Percentiles rank a stretch among this genome's conserved stretches.
These are phyloP conservation scores for Talaromyces nanjingensis DNA, from an alignment of 495 filamentous ascomycete species.

Conservation along the genomic window DNA sequence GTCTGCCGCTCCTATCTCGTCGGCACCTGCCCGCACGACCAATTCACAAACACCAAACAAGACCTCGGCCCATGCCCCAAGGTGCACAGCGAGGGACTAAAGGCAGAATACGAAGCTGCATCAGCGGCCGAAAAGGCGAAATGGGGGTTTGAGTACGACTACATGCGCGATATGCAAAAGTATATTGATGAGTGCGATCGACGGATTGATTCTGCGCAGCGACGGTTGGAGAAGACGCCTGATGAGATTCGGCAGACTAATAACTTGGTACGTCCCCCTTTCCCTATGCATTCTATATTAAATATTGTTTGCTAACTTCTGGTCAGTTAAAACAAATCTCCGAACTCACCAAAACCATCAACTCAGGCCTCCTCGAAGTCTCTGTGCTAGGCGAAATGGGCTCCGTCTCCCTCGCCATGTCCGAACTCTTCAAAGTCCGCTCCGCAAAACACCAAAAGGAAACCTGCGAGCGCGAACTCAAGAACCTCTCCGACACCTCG, in stretches of 20 bases:
- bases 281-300: background rate
- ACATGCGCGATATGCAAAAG: conserved; percentile 88
- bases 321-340: conserved; percentile 73
- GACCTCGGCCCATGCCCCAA: conserved; percentile 89
- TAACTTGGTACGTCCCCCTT: conserved; percentile 43
- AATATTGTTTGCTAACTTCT: background rate
- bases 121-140: conserved; percentile 59
- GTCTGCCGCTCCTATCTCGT: conserved; percentile 92
- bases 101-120: conserved; percentile 73
- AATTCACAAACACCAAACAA: conserved; percentile 99
- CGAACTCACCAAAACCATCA: conserved; percentile 71
- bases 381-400: conserved; percentile 77
- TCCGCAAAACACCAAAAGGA: conserved; percentile 75
- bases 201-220: conserved; percentile 82
- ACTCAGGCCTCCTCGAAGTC: conserved; percentile 77
- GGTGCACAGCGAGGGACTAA: conserved; percentile 81
- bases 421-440: conserved; percentile 78
- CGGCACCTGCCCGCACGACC: conserved; percentile 94
- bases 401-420: conserved; percentile 70
- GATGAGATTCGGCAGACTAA: conserved; percentile 99
- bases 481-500: conserved; percentile 82
- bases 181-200: conserved; percentile 97
- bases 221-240: conserved; percentile 90
- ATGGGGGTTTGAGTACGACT: conserved; percentile 92
- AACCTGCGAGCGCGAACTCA: conserved; percentile 81